phyloP scores from a whole-genome alignment of 176 grass and related monocot genomes.

The Oryza meridionalis region DNA sequence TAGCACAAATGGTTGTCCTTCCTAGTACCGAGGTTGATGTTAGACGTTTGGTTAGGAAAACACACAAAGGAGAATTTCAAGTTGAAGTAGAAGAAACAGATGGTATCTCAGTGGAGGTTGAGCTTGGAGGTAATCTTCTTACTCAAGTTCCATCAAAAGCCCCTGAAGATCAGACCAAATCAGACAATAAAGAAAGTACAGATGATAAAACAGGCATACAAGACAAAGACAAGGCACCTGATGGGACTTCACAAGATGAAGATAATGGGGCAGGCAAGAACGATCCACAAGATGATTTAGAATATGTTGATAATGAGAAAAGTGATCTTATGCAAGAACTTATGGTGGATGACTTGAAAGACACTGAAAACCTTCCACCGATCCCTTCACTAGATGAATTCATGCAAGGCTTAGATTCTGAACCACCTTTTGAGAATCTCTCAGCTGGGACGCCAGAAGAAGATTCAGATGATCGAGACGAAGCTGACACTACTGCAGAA shows the following conservation, averaged over 20 bases:
- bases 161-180: slow-evolving; percentile 48
- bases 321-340: slow-evolving; percentile 93
- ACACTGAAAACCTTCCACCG: slow-evolving; percentile 73
- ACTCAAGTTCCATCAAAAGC: slow-evolving; percentile 50
- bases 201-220: slow-evolving; percentile 39
- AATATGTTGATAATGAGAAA: slow-evolving; percentile 62
- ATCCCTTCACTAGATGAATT: slow-evolving; percentile 93
- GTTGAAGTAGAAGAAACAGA: slow-evolving; percentile 85
- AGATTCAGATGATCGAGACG: slow-evolving; percentile 44
- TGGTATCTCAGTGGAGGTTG: slow-evolving; percentile 73
- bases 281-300: slow-evolving; percentile 49
- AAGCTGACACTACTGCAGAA: slow-evolving; percentile 40
- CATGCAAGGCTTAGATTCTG: slow-evolving; percentile 88
- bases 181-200: slow-evolving; percentile 38
- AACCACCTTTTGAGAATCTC: slow-evolving; percentile 91
- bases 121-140: slow-evolving; percentile 69
- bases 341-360: slow-evolving; percentile 86
- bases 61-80: slow-evolving; percentile 97
- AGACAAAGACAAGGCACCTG: slow-evolving; percentile 50
- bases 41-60: slow-evolving; percentile 88
- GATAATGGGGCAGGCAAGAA: slow-evolving; percentile 48
- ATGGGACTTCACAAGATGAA: slow-evolving; percentile 44
- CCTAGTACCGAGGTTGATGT: slow-evolving; percentile 74
- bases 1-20: slow-evolving; percentile 84
- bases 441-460: slow-evolving; percentile 56